Percentiles rank a stretch among this genome's conserved stretches.
Conservation (phyloP, 768 basidiomycete species). For the Boletus tomentosulus region DNA sequence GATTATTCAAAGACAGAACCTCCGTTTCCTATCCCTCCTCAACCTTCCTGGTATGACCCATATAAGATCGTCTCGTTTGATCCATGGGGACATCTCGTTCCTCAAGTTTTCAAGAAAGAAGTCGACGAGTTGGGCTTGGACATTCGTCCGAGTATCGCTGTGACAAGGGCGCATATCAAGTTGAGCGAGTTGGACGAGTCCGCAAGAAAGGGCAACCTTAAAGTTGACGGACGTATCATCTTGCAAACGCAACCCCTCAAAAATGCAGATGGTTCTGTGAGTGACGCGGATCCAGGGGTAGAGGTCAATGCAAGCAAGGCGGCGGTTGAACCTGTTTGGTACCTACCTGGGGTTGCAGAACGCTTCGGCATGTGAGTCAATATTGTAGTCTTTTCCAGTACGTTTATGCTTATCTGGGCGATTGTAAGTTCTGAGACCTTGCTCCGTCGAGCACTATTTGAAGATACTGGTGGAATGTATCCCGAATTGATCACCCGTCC, state of each 20-base stretch:
- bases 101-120: conserved; percentile 61
- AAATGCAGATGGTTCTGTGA: conserved; percentile 60
- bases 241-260: conserved; percentile 58
- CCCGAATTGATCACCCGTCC: conserved; percentile 94
- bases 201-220: conserved; percentile 64
- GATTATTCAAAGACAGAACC: conserved; percentile 83
- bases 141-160: conserved; percentile 86
- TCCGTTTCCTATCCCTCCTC: conserved; percentile 71
- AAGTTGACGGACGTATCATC: conserved; percentile 80
- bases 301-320: conserved; percentile 91
- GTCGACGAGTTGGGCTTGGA: conserved; percentile 69
- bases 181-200: conserved; percentile 88
- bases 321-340: conserved; percentile 96
- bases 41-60: conserved; percentile 73
- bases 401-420: neutral
- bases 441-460: conserved; percentile 88
- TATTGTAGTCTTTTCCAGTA: neutral
- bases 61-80: conserved; percentile 88
- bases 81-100: conserved; percentile 89
- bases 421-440: conserved; percentile 66
- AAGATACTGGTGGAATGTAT: conserved; percentile 95
- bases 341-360: conserved; percentile 87
- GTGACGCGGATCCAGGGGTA: conserved; percentile 64
- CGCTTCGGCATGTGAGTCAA: conserved; percentile 82
- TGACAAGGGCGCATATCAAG: conserved; percentile 93